Base-by-base conservation (phyloP, 345 rosid genomes). In the Eucalyptus cloeziana region DNA sequence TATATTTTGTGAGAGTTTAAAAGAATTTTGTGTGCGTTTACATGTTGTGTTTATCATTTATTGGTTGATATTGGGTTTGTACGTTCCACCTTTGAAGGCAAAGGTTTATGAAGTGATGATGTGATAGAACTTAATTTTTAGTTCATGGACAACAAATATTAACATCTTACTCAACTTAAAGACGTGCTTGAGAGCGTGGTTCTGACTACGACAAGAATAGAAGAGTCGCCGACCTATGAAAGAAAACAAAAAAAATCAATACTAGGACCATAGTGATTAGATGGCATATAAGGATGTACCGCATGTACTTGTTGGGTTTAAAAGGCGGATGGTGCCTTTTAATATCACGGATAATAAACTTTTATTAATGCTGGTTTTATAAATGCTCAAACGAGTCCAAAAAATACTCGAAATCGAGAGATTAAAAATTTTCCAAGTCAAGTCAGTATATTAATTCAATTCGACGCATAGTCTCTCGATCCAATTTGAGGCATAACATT, bases 381-480 rank as follows among this genome's bases (percentile, higher is more conserved):
- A n/a, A n/a, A 64, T 14, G 76, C 1, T 33, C 13, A 10, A 69
- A 33, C 3, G 17, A 69, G 12, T 33, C 2, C 0, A 69, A 7
- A 7, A 4, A 33, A 13, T n/a, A 7, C 40, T 64, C 0, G 37
- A n/a, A 64, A 64, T 64, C 2, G 10, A 7, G 37, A 64, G 16
- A n/a, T 14, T 14, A 13, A n/a, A n/a, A 13, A 2, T 13, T 14
- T 64, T 30, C 0, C 2, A 3, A 64, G 7, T 19, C 8, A 13
- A 58, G 64, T 58, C 64, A 27, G 64, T 13, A 12, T 2, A 30
- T 16, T 16, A 16, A 33, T 33, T 8, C 44, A 69, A 13, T 67
- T 16, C 13, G 80, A 69, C 31, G 80, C 24, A 17, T 1, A 16
- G 37, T 64, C 76, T n/a, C 10, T 64, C 76, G 3, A 13, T n/a